Evolutionary conservation across 768 basidiomycete genomes (phyloP).

Genomic region (Suillus ampliporus): DNA sequence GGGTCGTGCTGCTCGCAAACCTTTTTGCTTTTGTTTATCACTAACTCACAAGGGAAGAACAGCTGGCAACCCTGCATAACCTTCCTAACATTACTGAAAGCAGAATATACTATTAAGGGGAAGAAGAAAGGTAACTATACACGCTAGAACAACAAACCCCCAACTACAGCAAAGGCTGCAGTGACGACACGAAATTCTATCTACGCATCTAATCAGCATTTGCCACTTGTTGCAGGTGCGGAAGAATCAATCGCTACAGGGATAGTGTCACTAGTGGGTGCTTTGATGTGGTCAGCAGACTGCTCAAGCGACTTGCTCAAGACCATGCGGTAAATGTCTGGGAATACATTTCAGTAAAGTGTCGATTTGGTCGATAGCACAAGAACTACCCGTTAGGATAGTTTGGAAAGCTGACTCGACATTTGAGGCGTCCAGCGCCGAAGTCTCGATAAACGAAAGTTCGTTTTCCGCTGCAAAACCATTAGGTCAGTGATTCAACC

Average conservation of each 20-base stretch:
- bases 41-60: not conserved
- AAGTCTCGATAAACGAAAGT: conserved; percentile 97
- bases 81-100: not conserved
- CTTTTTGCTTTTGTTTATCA: conserved; percentile 46
- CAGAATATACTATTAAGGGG: conserved; percentile 26
- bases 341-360: not conserved
- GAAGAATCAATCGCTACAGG: conserved; percentile 74
- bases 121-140: conserved; percentile 32
- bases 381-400: conserved; percentile 80
- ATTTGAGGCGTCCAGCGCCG: conserved; percentile 98
- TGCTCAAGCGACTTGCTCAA: conserved; percentile 95
- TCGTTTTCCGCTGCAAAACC: conserved; percentile 81
- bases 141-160: conserved; percentile 23
- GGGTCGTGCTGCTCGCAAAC: conserved; percentile 79
- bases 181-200: conserved; percentile 12
- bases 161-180: conserved; percentile 17
- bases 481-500: not conserved
- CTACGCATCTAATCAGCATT: conserved; percentile 60
- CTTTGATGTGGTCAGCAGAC: conserved; percentile 76
- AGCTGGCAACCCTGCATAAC: too few relatives aligned
- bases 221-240: conserved; percentile 54
- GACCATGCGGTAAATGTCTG: conserved; percentile 97
- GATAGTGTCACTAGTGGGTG: conserved; percentile 77
- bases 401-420: conserved; percentile 98
- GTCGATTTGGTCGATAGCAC: not conserved